These are phyloP conservation scores for Termitomyces sp. DNA, from an alignment of 768 basidiomycete species.

Conservation along the genomic window DNA sequence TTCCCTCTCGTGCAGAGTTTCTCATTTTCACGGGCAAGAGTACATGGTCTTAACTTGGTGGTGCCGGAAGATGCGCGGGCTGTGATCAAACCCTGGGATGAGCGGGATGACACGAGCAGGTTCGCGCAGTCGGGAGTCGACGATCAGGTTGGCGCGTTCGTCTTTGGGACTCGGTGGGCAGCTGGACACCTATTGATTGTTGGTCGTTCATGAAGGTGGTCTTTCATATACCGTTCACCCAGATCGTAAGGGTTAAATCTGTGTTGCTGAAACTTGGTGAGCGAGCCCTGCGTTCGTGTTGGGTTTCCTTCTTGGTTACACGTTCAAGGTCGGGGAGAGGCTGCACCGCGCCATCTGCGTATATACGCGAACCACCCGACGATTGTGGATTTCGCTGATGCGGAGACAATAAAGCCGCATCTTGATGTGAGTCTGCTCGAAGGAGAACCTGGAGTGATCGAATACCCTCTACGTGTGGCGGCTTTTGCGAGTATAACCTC, in stretches of 20 bases:
- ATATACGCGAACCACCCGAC: conserved; percentile 69
- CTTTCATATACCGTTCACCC: conserved; percentile 74
- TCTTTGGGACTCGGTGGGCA: not conserved
- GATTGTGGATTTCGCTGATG: conserved; percentile 75
- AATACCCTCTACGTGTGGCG: conserved; percentile 74
- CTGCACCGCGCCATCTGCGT: conserved; percentile 68
- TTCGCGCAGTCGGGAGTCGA: conserved; percentile 79
- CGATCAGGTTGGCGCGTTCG: conserved; percentile 57
- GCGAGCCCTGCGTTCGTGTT: conserved; percentile 5
- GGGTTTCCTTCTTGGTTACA: too few species aligned
- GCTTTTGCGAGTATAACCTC: conserved; percentile 73
- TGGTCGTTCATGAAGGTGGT: conserved; percentile 47
- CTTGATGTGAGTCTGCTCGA: conserved; percentile 66
- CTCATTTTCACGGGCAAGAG: conserved; percentile 40
- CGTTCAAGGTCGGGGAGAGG: conserved; percentile 58
- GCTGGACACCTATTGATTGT: conserved; percentile 6
- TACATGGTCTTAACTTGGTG: conserved; percentile 73
- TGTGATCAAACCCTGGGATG: conserved; percentile 78
- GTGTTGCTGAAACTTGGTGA: conserved; percentile 72
- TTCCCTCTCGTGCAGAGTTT: conserved; percentile 5
- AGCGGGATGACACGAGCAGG: conserved; percentile 59
- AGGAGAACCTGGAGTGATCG: conserved; percentile 60
- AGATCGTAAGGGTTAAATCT: conserved; percentile 73
- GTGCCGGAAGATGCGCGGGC: conserved; percentile 77
- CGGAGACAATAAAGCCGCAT: conserved; percentile 62